Conservation (phyloP, 208 protist genomes). For the Acanthamoeba triangularis region DNA sequence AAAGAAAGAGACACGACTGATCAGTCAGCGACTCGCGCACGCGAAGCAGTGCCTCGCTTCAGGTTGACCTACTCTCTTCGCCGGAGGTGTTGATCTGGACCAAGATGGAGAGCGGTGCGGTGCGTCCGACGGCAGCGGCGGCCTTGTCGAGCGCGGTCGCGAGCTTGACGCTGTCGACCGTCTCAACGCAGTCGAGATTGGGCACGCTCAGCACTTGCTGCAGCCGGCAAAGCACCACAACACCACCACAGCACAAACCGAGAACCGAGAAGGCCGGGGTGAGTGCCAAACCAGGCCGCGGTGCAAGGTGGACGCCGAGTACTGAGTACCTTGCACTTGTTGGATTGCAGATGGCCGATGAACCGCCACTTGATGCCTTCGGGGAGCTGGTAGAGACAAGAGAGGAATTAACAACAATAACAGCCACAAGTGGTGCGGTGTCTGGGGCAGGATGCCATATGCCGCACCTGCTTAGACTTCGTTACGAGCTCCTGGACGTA, state of each 20-base stretch:
- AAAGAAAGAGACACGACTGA: not conserved
- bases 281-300: too few species aligned
- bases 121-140: not conserved
- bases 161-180: conserved; percentile 95
- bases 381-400: conserved; percentile 84
- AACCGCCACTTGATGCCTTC: conserved; percentile 98
- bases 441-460: not conserved
- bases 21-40: not conserved
- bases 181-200: conserved; percentile 93
- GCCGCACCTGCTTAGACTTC: conserved; percentile 91
- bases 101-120: conserved; percentile 91
- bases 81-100: conserved; percentile 97
- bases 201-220: conserved; percentile 18
- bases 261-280: too few species aligned
- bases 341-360: conserved; percentile 98
- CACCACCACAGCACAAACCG: too few species aligned
- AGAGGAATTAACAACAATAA: not conserved
- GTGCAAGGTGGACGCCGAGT: not conserved
- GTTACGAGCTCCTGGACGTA: conserved; percentile 97
- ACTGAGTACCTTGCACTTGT: conserved; percentile 96
- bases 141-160: conserved; percentile 94
- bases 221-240: not conserved
- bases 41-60: not conserved
- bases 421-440: too few species aligned
- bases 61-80: conserved; percentile 91